Conservation (phyloP, 179 eudicot species). For the Silene coronaria region DNA sequence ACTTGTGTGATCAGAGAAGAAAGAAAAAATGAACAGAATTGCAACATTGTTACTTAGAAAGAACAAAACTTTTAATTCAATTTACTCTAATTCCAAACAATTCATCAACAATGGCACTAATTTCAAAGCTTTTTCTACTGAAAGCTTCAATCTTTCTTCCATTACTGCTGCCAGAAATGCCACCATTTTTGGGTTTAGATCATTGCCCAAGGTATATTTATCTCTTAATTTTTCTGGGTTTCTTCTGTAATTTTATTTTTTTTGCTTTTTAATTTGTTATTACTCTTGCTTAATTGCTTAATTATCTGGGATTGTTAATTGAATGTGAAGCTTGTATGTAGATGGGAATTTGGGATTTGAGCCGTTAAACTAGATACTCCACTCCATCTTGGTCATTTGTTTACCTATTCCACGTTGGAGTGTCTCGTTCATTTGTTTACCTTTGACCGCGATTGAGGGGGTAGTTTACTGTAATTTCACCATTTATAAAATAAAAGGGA, state of each 20-base stretch:
- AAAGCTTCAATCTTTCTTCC: conserved; percentile 33
- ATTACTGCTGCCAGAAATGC: conserved; percentile 34
- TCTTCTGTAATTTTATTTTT: neutral
- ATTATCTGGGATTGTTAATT: neutral
- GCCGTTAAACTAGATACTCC: neutral
- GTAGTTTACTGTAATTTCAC: neutral
- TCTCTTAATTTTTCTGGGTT: conserved; percentile 12
- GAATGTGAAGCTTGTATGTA: neutral
- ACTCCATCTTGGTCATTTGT: too few species aligned
- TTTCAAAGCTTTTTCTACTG: conserved; percentile 20
- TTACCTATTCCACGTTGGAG: too few species aligned
- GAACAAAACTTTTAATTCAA: conserved; percentile 31
- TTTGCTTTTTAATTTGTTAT: neutral
- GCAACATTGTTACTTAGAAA: conserved; percentile 35
- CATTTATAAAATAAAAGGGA: too few species aligned
- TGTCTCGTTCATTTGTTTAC: too few species aligned
- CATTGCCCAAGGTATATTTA: conserved; percentile 40
- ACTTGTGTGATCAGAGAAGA: neutral
- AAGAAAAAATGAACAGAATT: conserved; percentile 37
- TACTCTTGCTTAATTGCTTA: neutral
- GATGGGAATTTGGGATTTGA: neutral
- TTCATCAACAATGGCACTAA: neutral
- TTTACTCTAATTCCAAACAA: conserved; percentile 19
- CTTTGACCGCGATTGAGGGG: too few species aligned
- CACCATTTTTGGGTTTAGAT: conserved; percentile 32